A percentile compares a stretch with the other conserved stretches of the same genome.
phyloP scores from a whole-genome alignment of 164 flowering plant genomes.

The Vitis rotundifolia region DNA sequence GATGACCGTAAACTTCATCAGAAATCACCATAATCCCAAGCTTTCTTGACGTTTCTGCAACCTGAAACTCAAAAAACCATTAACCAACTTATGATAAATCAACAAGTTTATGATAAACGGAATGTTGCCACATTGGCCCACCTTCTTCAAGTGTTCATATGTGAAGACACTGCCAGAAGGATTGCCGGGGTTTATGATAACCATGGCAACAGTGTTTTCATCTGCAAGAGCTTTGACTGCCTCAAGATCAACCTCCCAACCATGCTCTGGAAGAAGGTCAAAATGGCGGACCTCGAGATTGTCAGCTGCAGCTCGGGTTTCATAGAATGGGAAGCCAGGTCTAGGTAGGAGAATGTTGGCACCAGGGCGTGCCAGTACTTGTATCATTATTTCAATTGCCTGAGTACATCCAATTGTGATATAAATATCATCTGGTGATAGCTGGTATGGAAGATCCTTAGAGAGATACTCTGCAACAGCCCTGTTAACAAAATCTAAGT shows the following conservation, averaged over 20 bases:
- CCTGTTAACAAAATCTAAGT: constrained; percentile 21
- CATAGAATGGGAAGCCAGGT: constrained; percentile 63
- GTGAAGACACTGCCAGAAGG: constrained; percentile 62
- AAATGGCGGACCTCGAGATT: constrained; percentile 48
- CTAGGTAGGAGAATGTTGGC: constrained; percentile 58
- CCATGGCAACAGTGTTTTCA: constrained; percentile 58
- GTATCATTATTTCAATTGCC: constrained; percentile 38
- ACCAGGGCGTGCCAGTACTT: constrained; percentile 40
- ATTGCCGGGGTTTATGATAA: constrained; percentile 60
- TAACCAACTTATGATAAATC: neutral
- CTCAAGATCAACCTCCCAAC: constrained; percentile 60
- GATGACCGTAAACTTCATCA: constrained; percentile 61
- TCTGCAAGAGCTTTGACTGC: constrained; percentile 50
- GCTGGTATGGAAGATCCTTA: constrained; percentile 36
- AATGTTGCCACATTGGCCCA: constrained; percentile 1
- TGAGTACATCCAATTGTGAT: constrained; percentile 44
- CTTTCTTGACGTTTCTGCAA: constrained; percentile 59
- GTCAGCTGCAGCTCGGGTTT: constrained; percentile 26
- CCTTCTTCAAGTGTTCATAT: constrained; percentile 48
- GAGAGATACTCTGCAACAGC: constrained; percentile 47
- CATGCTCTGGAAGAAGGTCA: constrained; percentile 57
- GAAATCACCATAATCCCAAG: constrained; percentile 55
- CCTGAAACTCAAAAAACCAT: constrained; percentile 22
- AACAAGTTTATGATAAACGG: neutral
- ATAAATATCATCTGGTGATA: constrained; percentile 43